Evolutionary conservation across 345 rosid species (phyloP).

Genomic region (Isatis tinctoria): DNA sequence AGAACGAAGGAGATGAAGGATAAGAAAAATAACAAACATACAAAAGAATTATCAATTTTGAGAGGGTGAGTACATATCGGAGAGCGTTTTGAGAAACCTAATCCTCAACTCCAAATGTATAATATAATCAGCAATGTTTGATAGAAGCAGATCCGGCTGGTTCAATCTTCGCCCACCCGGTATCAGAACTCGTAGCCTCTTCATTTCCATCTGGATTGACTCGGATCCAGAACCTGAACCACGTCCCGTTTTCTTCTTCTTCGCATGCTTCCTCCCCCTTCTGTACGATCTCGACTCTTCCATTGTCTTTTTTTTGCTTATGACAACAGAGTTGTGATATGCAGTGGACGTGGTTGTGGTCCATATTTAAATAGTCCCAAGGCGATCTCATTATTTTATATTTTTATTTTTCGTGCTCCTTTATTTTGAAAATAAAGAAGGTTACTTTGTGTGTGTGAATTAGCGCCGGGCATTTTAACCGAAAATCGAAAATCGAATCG

Average conservation of each 20-base stretch:
- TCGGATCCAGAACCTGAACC: not conserved
- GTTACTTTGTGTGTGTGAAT: too few relatives aligned
- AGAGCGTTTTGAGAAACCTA: constrained; percentile 48
- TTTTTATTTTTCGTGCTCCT: not conserved
- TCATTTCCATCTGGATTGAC: constrained; percentile 43
- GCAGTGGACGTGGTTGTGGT: constrained; percentile 13
- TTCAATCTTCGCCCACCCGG: constrained; percentile 58
- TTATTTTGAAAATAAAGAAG: not conserved
- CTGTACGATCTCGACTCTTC: constrained; percentile 9
- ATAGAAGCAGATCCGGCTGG: constrained; percentile 44
- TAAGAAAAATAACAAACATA: not conserved
- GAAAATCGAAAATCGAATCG: too few relatives aligned
- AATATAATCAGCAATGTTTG: constrained; percentile 54
- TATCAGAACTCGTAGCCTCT: constrained; percentile 50
- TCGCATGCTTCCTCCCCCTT: constrained; percentile 22
- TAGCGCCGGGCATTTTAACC: too few relatives aligned
- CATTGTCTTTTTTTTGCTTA: not conserved
- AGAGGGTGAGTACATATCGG: constrained; percentile 34
- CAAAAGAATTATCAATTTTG: not conserved
- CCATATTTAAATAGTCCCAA: constrained; percentile 11
- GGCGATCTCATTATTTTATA: not conserved
- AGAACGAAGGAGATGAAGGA: not conserved
- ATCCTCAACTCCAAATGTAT: constrained; percentile 52
- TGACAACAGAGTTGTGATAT: constrained; percentile 1
- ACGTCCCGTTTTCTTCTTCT: constrained; percentile 12